These are phyloP conservation scores for Fusarium pininemorale DNA, from an alignment of 2,329 filamentous ascomycete species.

Conservation along the genomic window DNA sequence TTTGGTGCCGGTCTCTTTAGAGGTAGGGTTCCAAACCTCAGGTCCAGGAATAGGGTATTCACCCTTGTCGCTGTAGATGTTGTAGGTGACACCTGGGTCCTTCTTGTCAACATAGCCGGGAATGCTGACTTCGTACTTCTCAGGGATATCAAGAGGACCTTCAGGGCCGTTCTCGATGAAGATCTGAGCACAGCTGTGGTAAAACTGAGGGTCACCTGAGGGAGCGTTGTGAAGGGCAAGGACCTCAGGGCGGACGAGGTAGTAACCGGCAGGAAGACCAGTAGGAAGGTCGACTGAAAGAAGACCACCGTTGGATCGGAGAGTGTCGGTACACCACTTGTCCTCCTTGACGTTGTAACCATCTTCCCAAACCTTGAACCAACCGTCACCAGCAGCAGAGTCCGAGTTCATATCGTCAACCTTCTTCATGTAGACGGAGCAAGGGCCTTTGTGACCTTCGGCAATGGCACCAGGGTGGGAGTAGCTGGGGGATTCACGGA, in stretches of 20 bases:
- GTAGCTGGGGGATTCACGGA: slow-evolving; percentile 68
- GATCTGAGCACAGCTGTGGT: slow-evolving; percentile 76
- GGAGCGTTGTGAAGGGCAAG: slow-evolving; percentile 73
- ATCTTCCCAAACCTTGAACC: slow-evolving; percentile 82
- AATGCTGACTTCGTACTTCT: slow-evolving; percentile 65
- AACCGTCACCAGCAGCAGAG: slow-evolving; percentile 69
- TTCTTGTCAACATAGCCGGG: slow-evolving; percentile 69
- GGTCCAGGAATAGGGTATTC: slow-evolving; percentile 66
- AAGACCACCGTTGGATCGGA: slow-evolving; percentile 71
- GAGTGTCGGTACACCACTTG: slow-evolving; percentile 76
- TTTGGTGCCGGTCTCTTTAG: slow-evolving; percentile 24
- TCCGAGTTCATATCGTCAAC: slow-evolving; percentile 63
- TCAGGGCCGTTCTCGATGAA: slow-evolving; percentile 62
- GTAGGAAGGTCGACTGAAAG: slow-evolving; percentile 70
- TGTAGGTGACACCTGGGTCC: slow-evolving; percentile 67
- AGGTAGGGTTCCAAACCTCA: slow-evolving; percentile 57
- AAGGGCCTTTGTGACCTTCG: slow-evolving; percentile 71
- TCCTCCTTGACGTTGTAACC: slow-evolving; percentile 66
- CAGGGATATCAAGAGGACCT: slow-evolving; percentile 58
- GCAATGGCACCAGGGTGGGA: slow-evolving; percentile 66
- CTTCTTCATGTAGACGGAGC: slow-evolving; percentile 78
- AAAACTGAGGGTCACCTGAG: slow-evolving; percentile 74
- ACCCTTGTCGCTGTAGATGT: slow-evolving; percentile 65
- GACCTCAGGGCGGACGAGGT: slow-evolving; percentile 76
- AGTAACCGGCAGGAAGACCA: slow-evolving; percentile 71